These are phyloP conservation scores for Lyophyllum atratum DNA, from an alignment of 768 basidiomycete species.

Conservation along the genomic window DNA sequence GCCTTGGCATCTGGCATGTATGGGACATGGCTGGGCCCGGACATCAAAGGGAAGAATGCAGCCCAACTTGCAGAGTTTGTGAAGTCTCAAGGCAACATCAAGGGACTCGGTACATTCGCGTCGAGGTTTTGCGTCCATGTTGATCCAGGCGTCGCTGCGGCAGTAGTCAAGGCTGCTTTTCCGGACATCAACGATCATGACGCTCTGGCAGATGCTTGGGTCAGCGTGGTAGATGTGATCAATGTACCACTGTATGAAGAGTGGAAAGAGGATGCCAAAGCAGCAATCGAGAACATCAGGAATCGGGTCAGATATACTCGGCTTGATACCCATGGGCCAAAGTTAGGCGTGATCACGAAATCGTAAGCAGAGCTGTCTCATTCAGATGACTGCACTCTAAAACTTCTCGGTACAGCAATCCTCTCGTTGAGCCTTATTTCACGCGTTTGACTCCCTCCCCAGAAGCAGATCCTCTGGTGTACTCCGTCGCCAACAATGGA, in stretches of 20 bases:
- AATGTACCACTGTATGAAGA: slow-evolving; percentile 89
- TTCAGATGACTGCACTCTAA: slow-evolving; percentile 5
- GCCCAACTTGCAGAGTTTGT: slow-evolving; percentile 69
- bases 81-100: slow-evolving; percentile 52
- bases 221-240: slow-evolving; percentile 75
- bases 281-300: slow-evolving; percentile 72
- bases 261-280: slow-evolving; percentile 81
- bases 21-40: slow-evolving; percentile 61
- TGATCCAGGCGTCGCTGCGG: slow-evolving; percentile 66
- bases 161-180: slow-evolving; percentile 72
- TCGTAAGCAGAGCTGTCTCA: slow-evolving; percentile 45
- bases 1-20: slow-evolving; percentile 52
- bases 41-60: slow-evolving; percentile 58
- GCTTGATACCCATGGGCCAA: slow-evolving; percentile 82
- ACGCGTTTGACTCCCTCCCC: slow-evolving; percentile 64
- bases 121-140: slow-evolving; percentile 70
- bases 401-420: slow-evolving; percentile 48
- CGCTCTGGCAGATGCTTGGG: slow-evolving; percentile 72
- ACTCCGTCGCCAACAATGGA: slow-evolving; percentile 95
- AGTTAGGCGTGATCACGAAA: slow-evolving; percentile 75
- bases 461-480: slow-evolving; percentile 50
- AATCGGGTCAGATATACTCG: slow-evolving; percentile 81
- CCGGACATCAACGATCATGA: slow-evolving; percentile 47
- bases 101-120: slow-evolving; percentile 59
- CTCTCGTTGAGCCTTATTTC: slow-evolving; percentile 91